A percentile compares a stretch with the other conserved stretches of the same genome.
phyloP scores from a whole-genome alignment of 2,329 filamentous ascomycete species.

The Pseudocercospora eumusae region DNA sequence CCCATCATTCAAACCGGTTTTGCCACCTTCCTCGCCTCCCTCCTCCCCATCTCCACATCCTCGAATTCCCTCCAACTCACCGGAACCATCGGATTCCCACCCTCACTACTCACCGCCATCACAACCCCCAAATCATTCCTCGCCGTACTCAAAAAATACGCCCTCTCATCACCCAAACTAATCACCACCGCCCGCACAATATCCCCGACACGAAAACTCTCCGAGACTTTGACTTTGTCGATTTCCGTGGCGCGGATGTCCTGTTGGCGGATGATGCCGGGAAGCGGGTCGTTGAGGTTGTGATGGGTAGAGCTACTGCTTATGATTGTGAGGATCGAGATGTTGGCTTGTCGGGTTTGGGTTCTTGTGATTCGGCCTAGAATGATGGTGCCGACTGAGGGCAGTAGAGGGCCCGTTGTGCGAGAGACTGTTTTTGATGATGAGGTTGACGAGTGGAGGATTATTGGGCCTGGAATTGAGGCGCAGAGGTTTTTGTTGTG shows the following conservation, averaged over 20 bases:
- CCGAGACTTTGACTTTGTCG: slow-evolving; percentile 86
- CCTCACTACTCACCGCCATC: slow-evolving; percentile 86
- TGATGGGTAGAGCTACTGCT: slow-evolving; percentile 25
- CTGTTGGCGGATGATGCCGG: slow-evolving; percentile 55
- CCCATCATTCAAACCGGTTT: slow-evolving; percentile 90
- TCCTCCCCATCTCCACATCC: slow-evolving; percentile 74
- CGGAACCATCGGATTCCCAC: slow-evolving; percentile 86
- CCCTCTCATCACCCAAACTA: slow-evolving; percentile 84
- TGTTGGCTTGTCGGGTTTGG: slow-evolving; percentile 78
- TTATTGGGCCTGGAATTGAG: slow-evolving; percentile 45
- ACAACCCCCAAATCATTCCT: slow-evolving; percentile 91
- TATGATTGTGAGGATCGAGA: slow-evolving; percentile 82
- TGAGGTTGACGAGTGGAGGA: slow-evolving; percentile 76
- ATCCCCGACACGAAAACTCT: slow-evolving; percentile 90
- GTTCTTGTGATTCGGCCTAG: slow-evolving; percentile 84
- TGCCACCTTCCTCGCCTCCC: slow-evolving; percentile 86
- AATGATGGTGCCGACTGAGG: slow-evolving; percentile 76
- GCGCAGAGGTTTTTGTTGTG: slow-evolving; percentile 73
- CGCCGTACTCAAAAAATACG: slow-evolving; percentile 92
- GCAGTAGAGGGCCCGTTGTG: slow-evolving; percentile 73
- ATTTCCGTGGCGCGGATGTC: slow-evolving; percentile 95
- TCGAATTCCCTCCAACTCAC: slow-evolving; percentile 94
- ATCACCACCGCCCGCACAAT: slow-evolving; percentile 84
- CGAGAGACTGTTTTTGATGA: slow-evolving; percentile 58
- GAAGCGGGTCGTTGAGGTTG: slow-evolving; percentile 36